Evolutionary conservation across 169 alveolate genomes (phyloP), one percentile per base, ranked within the genome.

Genomic region (Eimeria praecox): DNA sequence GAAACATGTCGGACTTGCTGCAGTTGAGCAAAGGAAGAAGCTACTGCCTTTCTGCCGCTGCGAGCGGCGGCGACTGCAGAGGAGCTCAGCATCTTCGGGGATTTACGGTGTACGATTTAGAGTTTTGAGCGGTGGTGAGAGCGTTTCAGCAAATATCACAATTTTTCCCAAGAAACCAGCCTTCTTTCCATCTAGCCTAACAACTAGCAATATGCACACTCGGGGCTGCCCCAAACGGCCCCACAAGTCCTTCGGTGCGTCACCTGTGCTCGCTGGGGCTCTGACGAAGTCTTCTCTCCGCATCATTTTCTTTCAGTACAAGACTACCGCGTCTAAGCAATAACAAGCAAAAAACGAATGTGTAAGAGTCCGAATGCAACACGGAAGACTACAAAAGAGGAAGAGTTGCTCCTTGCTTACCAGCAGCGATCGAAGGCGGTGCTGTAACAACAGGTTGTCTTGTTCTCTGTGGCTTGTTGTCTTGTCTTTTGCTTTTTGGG

Each of bases 61-160:
- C 92, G 92, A 33, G 92, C 92, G 56, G 78, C 92, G 38, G 77
- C 92, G 33, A 73, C 71, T 44, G 92, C 77, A 3, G 92, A 30
- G 14, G 78, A 49, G 35, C 78, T 40, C 56, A 85, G 64, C 92
- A 85, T 85, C 77, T 49, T 85, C 40, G 38, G 20, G 20, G 56
- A 59, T 75, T 75, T 35, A 40, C 24, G 59, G 90, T 80, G 27
- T 46, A 49, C 38, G 71, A 56, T n/a, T n/a, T 46, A 49, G 46
- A 71, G 33, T 27, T 49, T 80, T 16, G 3, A 22, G 46, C 0
- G 2, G 42, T 44, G 33, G 44, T 66, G n/a, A 1, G 78, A 24
- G 78, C 4, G 46, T 8, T 30, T 10, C 78, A 66, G 78, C 46
- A 66, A 33, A 66, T 30, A 66, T 52, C 22, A 66, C 78, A n/a